Evolutionary conservation across 179 eudicot species (phyloP).

Genomic region (Monotropa hypopitys): DNA sequence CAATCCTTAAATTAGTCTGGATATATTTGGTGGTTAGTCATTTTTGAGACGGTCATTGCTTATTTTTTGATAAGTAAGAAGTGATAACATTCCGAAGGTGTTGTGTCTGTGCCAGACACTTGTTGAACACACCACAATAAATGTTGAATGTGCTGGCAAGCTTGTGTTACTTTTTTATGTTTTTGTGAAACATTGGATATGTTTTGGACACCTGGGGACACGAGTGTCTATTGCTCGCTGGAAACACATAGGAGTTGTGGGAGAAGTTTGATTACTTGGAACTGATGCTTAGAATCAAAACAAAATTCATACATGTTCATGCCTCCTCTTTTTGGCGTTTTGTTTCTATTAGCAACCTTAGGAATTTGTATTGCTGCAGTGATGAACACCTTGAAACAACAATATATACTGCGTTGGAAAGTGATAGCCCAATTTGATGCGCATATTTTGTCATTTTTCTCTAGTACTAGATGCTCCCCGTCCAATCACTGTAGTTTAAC

Average conservation of each 20-base stretch:
- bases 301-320: neutral
- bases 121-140: neutral
- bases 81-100: neutral
- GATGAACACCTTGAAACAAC: neutral
- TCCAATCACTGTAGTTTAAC: neutral
- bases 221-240: neutral
- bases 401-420: neutral
- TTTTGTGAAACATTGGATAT: neutral
- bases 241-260: neutral
- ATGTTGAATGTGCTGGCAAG: neutral
- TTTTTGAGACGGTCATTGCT: neutral
- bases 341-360: neutral
- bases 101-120: neutral
- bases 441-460: neutral
- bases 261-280: neutral
- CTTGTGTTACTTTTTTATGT: neutral
- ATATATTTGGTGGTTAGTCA: neutral
- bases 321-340: neutral
- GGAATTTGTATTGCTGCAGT: neutral
- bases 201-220: neutral
- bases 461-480: too few relatives aligned
- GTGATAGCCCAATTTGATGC: neutral
- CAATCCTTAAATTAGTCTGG: neutral
- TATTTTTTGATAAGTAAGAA: neutral
- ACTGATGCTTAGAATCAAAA: neutral